These are phyloP conservation scores for Rickenella mellea DNA, from an alignment of 768 basidiomycete species.

Conservation along the genomic window DNA sequence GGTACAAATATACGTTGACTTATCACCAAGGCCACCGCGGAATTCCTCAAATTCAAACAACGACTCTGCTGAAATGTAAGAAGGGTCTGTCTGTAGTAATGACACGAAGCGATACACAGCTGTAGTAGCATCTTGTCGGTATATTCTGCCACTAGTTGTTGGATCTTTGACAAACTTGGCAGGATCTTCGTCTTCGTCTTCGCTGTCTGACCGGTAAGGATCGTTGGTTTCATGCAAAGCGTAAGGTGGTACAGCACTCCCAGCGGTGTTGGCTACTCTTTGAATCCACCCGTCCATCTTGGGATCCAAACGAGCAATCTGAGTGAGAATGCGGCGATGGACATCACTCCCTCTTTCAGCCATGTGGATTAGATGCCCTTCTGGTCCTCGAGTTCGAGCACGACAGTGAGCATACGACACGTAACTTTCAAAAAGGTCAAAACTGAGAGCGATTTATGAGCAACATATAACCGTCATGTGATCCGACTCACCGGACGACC, in stretches of 20 bases:
- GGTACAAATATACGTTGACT: constrained; percentile 33
- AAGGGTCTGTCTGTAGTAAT: background rate
- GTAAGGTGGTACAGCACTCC: constrained; percentile 35
- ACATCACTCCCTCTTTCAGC: constrained; percentile 46
- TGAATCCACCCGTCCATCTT: constrained; percentile 42
- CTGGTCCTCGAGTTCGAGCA: constrained; percentile 33
- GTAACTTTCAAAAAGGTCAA: constrained; percentile 53
- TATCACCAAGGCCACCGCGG: constrained; percentile 18
- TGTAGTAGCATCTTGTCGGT: constrained; percentile 45
- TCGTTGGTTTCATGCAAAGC: constrained; percentile 29
- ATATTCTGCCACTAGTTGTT: constrained; percentile 49
- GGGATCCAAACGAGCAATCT: constrained; percentile 27
- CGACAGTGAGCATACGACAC: constrained; percentile 49
- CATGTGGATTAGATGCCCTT: constrained; percentile 54
- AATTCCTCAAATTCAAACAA: constrained; percentile 32
- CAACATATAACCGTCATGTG: background rate
- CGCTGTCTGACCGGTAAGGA: constrained; percentile 39
- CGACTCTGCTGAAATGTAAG: constrained; percentile 11
- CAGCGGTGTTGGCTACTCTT: constrained; percentile 25
- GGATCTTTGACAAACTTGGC: constrained; percentile 47
- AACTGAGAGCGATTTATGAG: constrained; percentile 27
- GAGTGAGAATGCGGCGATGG: constrained; percentile 44
- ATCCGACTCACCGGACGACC: constrained; percentile 46
- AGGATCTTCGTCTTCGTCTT: constrained; percentile 30
- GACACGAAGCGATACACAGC: constrained; percentile 45